Evolutionary conservation across 2,329 filamentous ascomycete genomes (phyloP).

Genomic region (Aspergillus fumigatiaffinis): DNA sequence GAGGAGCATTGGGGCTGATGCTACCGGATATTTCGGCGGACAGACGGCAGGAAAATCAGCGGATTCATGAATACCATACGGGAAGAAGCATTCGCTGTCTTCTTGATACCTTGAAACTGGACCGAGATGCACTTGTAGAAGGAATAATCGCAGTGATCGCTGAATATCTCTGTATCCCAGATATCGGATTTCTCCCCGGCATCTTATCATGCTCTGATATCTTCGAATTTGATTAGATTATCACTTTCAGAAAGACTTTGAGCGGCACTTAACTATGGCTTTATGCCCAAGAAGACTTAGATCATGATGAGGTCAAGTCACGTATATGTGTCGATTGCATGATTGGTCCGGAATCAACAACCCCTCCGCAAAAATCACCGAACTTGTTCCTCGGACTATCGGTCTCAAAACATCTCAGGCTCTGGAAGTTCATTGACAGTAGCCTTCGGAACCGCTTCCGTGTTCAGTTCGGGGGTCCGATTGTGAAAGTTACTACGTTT

Average conservation of each 20-base stretch:
- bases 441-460: background rate
- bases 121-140: too few species aligned
- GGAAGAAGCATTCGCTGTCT: too few species aligned
- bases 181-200: background rate
- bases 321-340: background rate
- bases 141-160: background rate
- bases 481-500: background rate
- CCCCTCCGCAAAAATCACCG: background rate
- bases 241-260: background rate
- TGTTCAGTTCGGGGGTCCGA: background rate
- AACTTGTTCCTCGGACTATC: background rate
- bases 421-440: background rate
- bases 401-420: background rate
- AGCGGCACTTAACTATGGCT: too few species aligned
- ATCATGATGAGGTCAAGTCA: conserved; percentile 14
- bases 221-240: background rate
- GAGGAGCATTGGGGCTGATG: too few species aligned
- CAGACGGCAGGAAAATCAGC: too few species aligned
- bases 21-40: too few species aligned
- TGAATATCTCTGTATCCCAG: background rate
- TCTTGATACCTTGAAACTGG: background rate
- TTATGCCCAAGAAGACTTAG: conserved; percentile 1
- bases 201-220: background rate
- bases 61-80: too few species aligned
- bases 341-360: background rate